Percentiles rank a stretch among this genome's conserved stretches.
Conservation (phyloP, 176 grass and related monocot species). For the Zoysia pacifica region DNA sequence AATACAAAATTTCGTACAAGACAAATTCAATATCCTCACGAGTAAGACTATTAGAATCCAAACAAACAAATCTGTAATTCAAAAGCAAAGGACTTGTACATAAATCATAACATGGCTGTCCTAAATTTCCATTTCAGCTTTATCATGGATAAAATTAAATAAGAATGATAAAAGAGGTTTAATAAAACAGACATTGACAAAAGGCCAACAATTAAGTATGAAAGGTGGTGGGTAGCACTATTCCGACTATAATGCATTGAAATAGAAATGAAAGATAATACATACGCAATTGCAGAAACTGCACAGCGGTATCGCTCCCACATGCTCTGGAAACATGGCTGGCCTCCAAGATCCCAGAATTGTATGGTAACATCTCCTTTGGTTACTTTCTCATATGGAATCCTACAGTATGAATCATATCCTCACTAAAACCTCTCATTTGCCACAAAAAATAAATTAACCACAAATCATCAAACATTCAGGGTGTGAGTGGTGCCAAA, state of each 20-base stretch:
- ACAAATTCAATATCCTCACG: conserved; percentile 9
- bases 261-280: conserved; percentile 42
- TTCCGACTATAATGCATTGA: conserved; percentile 9
- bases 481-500: conserved; percentile 7
- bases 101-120: not conserved
- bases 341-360: conserved; percentile 97
- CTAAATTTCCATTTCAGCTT: not conserved
- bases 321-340: conserved; percentile 94
- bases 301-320: conserved; percentile 99
- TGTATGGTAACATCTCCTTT: conserved; percentile 99
- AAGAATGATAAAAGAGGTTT: not conserved
- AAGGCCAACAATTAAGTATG: conserved; percentile 23
- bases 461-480: conserved; percentile 4
- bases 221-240: not conserved
- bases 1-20: not conserved
- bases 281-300: conserved; percentile 34
- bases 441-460: not conserved
- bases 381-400: conserved; percentile 97
- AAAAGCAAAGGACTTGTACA: conserved; percentile 8
- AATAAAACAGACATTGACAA: conserved; percentile 4
- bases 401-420: conserved; percentile 67
- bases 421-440: no score
- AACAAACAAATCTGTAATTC: not conserved
- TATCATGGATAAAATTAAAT: not conserved
- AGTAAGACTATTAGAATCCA: not conserved